Evolutionary conservation across 2,329 filamentous ascomycete species (phyloP).

Genomic region (Tolypocladium endophyticum): DNA sequence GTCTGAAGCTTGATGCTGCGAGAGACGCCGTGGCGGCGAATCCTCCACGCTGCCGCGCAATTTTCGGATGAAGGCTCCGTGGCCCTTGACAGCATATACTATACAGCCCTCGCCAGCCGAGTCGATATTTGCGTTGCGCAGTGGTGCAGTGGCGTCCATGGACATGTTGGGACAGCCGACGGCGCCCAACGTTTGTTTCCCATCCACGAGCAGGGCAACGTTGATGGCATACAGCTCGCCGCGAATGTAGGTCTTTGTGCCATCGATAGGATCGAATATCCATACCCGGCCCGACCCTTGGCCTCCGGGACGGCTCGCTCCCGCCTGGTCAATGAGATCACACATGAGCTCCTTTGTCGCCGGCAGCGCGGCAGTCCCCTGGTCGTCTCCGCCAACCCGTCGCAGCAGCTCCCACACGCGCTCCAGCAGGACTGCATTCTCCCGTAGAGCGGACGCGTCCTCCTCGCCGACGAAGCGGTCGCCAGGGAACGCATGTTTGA

Average conservation of each 20-base stretch:
- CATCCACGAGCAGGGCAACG: constrained; percentile 38
- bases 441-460: constrained; percentile 34
- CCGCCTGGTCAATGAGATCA: constrained; percentile 42
- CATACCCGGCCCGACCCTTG: constrained; percentile 31
- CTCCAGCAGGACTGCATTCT: constrained; percentile 28
- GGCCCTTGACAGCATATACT: constrained; percentile 35
- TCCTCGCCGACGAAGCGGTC: constrained; percentile 48
- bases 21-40: constrained; percentile 19
- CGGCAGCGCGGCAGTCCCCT: constrained; percentile 19
- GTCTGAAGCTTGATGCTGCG: constrained; percentile 7
- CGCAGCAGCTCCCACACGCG: constrained; percentile 37
- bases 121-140: constrained; percentile 34
- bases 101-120: constrained; percentile 34
- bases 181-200: constrained; percentile 36
- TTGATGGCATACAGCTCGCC: constrained; percentile 49
- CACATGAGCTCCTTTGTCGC: constrained; percentile 34
- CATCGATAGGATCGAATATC: constrained; percentile 53
- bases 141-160: constrained; percentile 23
- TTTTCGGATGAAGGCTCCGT: constrained; percentile 37
- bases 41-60: constrained; percentile 17
- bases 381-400: constrained; percentile 12
- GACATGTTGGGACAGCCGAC: constrained; percentile 38
- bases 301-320: constrained; percentile 24
- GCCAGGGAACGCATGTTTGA: constrained; percentile 37
- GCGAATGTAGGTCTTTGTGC: constrained; percentile 45